Evolutionary conservation across 2,329 filamentous ascomycete genomes (phyloP), one percentile per base, ranked within the genome.

Genomic region (Huntiella moniliformis): DNA sequence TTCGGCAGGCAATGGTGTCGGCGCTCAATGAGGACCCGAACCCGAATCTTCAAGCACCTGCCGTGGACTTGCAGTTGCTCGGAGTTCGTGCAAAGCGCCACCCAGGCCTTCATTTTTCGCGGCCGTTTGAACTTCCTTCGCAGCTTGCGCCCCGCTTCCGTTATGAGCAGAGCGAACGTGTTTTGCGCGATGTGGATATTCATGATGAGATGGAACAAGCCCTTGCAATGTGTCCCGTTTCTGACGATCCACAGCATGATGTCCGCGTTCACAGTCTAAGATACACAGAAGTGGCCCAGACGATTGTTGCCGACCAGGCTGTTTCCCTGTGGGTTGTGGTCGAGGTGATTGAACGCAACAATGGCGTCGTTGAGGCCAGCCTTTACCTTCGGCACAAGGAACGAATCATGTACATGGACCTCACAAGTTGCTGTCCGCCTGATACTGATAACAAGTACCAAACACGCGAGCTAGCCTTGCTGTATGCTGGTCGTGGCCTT

Each of bases 401-500:
- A 17, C 43, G 40, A 4, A 46, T 49, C 28, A 49, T 49, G n/a
- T 41, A 49, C 10, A 38, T 49, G 15, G 39, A 49, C 34, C 28
- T 39, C 10, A 8, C 13, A 2, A 41, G 12, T 5, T 22, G 38
- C 38, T n/a, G 18, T 4, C 38, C 10, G 11, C 38, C 38, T n/a
- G 28, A 12, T 22, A 7, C 38, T 28, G 31, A 34, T 17, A 17
- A 39, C 43, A 13, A 15, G 32, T n/a, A n/a, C 4, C 11, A 13
- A 11, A 12, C 10, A 7, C 17, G 38, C 16, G 38, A 41, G 17
- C 12, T 41, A 36, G 40, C 32, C 37, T 48, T 41, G 33, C 46
- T 34, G n/a, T 31, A 34, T n/a, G 32, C 36, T n/a, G 33, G 36
- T 1, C 37, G 34, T 28, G 22, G n/a, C 12, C 12, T 16, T 36